Percentiles rank a stretch among this genome's conserved stretches.
Evolutionary conservation across 768 basidiomycete species (phyloP).

Genomic region (Calocybe cyanea): DNA sequence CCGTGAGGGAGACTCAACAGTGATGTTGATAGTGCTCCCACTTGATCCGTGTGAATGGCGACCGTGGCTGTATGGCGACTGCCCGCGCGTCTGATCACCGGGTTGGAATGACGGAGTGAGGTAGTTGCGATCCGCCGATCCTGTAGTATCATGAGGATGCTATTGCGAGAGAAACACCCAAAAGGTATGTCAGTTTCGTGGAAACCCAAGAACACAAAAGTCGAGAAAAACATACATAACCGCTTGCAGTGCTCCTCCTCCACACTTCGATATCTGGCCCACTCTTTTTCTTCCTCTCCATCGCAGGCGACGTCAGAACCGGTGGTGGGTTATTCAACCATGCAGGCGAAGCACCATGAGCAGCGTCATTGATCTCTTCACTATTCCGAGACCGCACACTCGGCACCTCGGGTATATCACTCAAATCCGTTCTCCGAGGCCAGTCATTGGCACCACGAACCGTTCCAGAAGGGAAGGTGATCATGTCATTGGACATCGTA

Average conservation of each 20-base stretch:
- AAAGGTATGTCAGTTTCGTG: no score
- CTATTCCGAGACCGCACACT: slow-evolving; percentile 13
- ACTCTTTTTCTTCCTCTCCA: background rate
- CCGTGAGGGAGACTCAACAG: slow-evolving; percentile 12
- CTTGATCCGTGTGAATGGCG: slow-evolving; percentile 9
- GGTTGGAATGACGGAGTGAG: no score
- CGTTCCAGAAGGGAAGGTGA: slow-evolving; percentile 10
- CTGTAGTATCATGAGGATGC: no score
- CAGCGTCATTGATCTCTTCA: background rate
- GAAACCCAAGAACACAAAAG: no score
- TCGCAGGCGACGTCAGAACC: slow-evolving; percentile 1
- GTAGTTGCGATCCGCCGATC: no score
- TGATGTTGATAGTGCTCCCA: slow-evolving; percentile 10
- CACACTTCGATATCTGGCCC: slow-evolving; percentile 7
- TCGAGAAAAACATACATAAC: slow-evolving; percentile 1
- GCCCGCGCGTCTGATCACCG: slow-evolving; percentile 1
- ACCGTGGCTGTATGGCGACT: background rate
- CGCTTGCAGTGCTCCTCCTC: slow-evolving; percentile 4
- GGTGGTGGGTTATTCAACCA: slow-evolving; percentile 10
- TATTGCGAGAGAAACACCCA: no score
- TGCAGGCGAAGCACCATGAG: slow-evolving; percentile 1
- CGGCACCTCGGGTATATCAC: slow-evolving; percentile 18
- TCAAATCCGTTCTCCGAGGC: slow-evolving; percentile 10
- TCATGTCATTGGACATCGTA: slow-evolving; percentile 14
- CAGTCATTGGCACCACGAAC: background rate